phyloP scores from a whole-genome alignment of 2,329 filamentous ascomycete species.

The Aspergillus bombycis region DNA sequence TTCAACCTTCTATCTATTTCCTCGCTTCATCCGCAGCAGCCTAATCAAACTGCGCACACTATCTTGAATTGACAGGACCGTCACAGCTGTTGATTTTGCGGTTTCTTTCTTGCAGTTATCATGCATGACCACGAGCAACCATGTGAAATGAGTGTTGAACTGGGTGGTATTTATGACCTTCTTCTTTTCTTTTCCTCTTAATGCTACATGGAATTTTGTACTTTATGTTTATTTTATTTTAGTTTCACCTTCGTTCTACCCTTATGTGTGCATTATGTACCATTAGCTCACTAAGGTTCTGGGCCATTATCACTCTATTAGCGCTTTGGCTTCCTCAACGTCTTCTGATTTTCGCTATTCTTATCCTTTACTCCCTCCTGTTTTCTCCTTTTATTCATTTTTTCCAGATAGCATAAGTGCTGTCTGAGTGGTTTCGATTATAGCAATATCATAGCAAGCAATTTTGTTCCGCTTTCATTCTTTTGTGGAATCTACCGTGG shows the following conservation, averaged over 20 bases:
- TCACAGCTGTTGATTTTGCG: constrained; percentile 14
- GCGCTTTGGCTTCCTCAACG: constrained; percentile 13
- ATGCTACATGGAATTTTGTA: constrained; percentile 11
- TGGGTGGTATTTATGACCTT: constrained; percentile 24
- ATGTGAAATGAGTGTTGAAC: constrained; percentile 30
- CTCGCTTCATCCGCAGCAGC: constrained; percentile 6
- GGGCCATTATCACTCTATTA: constrained; percentile 9
- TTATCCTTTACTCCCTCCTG: neutral
- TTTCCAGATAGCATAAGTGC: neutral
- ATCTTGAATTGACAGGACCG: constrained; percentile 14
- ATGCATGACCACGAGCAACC: constrained; percentile 31
- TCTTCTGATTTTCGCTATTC: neutral
- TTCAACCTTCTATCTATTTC: constrained; percentile 11
- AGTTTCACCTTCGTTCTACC: constrained; percentile 7
- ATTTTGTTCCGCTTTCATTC: too few relatives aligned
- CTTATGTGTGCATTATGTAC: constrained; percentile 8
- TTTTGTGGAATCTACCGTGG: too few relatives aligned
- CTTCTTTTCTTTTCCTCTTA: constrained; percentile 11
- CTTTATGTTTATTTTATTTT: constrained; percentile 8
- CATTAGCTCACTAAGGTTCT: neutral
- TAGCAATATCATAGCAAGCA: neutral
- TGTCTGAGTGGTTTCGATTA: neutral
- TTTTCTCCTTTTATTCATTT: constrained; percentile 8
- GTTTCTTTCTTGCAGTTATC: constrained; percentile 22
- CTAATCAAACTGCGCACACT: constrained; percentile 3